phyloP scores from a whole-genome alignment of 2,329 filamentous ascomycete species.

The Elsinoe ampelina region DNA sequence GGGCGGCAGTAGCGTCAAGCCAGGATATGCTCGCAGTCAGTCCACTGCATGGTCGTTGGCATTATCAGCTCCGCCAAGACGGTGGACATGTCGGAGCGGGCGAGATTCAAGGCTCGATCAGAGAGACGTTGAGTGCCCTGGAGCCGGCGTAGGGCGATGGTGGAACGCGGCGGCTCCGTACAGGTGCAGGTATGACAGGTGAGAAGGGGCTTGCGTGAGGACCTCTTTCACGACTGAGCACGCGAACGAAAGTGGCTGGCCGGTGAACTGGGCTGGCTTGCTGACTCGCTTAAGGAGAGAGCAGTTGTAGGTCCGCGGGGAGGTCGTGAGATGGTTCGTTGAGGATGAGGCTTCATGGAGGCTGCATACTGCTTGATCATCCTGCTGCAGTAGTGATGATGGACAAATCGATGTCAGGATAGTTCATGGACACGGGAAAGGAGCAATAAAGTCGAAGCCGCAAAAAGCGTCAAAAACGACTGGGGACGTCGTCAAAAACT shows the following conservation, averaged over 20 bases:
- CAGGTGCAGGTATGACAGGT: not conserved
- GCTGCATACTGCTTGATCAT: too few species aligned
- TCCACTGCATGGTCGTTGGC: constrained; percentile 8
- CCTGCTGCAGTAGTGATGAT: not conserved
- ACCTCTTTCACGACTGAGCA: not conserved
- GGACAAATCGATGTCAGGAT: not conserved
- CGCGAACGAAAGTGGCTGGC: not conserved
- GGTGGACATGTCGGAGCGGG: not conserved
- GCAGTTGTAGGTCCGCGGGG: not conserved
- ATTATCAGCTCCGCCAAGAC: not conserved
- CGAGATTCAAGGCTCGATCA: not conserved
- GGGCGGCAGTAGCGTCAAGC: not conserved
- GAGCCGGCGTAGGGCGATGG: not conserved
- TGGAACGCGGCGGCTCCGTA: not conserved
- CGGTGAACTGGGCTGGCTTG: not conserved
- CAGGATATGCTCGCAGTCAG: not conserved
- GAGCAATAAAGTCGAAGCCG: not conserved
- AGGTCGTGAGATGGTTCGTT: not conserved
- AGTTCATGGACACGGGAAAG: not conserved
- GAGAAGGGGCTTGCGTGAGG: not conserved
- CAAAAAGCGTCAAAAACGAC: not conserved
- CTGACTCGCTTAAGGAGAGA: not conserved
- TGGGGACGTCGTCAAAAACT: not conserved
- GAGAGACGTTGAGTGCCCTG: not conserved
- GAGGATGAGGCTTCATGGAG: not conserved